Evolutionary conservation across 371 early-diverging fungal species (phyloP), one percentile per base, ranked within the genome.

Genomic region (Nosema muscidifuracis): DNA sequence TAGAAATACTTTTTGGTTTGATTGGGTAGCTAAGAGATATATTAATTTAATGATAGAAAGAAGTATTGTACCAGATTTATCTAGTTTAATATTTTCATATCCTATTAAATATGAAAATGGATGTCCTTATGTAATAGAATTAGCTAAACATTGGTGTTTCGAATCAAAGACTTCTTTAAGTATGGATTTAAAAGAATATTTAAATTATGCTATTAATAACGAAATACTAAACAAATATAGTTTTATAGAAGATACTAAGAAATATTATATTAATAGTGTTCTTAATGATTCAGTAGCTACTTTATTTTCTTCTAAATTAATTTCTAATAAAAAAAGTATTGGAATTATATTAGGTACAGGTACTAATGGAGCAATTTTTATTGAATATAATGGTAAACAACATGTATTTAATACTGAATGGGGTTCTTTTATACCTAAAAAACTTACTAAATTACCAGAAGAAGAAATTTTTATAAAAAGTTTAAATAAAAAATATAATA

Each of bases 291-390:
- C 60, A 3, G 60, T 60, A 4, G 60, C 60, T 16, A 60, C 33
- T 2, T 60, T 34, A 34, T 60, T 60, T 24, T 31, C 60, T 34
- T 60, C 60, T 24, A 60, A 60, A 60, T 13, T 34, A 1, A 60
- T 34, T 3, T 2, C 3, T 13, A 26, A 31, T 18, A 6, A 3
- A 31, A 20, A n/a, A n/a, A 6, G 16, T 15, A 36, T 60, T 16
- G 60, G 60, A 2, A 36, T 60, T 60, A 60, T 60, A 15, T 36
- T 60, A 20, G 60, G 60, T 34, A 60, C 60, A 34, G 60, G 60
- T 13, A 60, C 60, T 3, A 60, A 60, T 60, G 60, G 36, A 4
- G 2, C 60, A 34, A 34, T 60, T 36, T 12, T 7, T 24, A 36
- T 60, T 31, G 24, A 24, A 30, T 16, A 12, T 24, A 34, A 60